These are phyloP conservation scores for Microstroma glucosiphilum DNA, from an alignment of 1,284 basidiomycete genomes.

Conservation along the genomic window DNA sequence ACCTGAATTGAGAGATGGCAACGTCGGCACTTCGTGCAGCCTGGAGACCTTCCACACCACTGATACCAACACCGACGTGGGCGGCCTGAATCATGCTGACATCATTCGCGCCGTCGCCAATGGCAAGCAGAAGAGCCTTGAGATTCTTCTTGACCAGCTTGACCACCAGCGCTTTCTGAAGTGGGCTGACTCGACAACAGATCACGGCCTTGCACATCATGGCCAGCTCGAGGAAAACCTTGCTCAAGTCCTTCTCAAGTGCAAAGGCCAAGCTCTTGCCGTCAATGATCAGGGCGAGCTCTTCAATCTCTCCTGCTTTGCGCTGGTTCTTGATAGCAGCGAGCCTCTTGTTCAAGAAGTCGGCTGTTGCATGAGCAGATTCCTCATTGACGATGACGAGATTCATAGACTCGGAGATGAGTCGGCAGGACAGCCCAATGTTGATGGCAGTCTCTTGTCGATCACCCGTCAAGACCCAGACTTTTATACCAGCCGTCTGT, in stretches of 20 bases:
- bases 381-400: conserved; percentile 88
- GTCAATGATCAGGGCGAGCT: conserved; percentile 91
- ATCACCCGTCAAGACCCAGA: conserved; percentile 98
- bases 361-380: conserved; percentile 70
- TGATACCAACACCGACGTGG: conserved; percentile 90
- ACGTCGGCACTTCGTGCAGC: conserved; percentile 94
- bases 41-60: conserved; percentile 95
- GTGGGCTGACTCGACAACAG: conserved; percentile 93
- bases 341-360: conserved; percentile 79
- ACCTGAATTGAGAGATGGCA: conserved; percentile 97
- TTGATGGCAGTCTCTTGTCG: conserved; percentile 99
- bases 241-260: conserved; percentile 82
- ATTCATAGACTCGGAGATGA: conserved; percentile 98
- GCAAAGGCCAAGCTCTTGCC: conserved; percentile 91
- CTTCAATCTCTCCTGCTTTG: conserved; percentile 82
- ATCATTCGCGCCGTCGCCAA: conserved; percentile 64
- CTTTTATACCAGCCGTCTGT: conserved; percentile 96
- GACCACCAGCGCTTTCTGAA: conserved; percentile 96
- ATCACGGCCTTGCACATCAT: conserved; percentile 97
- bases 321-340: conserved; percentile 87
- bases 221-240: conserved; percentile 86
- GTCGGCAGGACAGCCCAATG: conserved; percentile 90
- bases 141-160: conserved; percentile 97
- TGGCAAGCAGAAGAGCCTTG: conserved; percentile 83
- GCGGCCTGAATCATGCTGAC: conserved; percentile 62